These are phyloP conservation scores for Erigeron canadensis DNA, from an alignment of 129 eudicot genomes.

Conservation along the genomic window DNA sequence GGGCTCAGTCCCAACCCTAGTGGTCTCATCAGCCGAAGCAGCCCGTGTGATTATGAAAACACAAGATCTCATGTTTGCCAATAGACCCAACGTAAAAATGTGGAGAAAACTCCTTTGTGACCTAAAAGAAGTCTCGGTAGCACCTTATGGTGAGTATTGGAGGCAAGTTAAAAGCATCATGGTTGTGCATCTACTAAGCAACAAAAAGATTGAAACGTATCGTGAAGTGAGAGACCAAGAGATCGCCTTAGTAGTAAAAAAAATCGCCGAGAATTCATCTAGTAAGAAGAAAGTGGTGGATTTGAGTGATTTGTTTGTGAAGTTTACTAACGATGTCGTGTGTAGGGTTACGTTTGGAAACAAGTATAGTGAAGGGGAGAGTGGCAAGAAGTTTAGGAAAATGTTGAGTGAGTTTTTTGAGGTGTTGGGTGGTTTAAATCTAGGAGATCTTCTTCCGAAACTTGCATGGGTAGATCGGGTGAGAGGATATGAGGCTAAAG, in stretches of 20 bases:
- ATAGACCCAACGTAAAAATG: constrained; percentile 40
- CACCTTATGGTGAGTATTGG: constrained; percentile 82
- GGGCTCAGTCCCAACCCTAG: constrained; percentile 50
- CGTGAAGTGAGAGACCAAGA: constrained; percentile 50
- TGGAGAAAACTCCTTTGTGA: constrained; percentile 41
- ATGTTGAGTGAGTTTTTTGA: constrained; percentile 43
- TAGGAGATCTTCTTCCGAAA: constrained; percentile 46
- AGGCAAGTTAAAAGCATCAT: constrained; percentile 58
- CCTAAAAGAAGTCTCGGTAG: constrained; percentile 41
- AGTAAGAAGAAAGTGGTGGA: constrained; percentile 25
- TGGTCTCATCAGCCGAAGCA: constrained; percentile 58
- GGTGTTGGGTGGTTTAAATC: constrained; percentile 43
- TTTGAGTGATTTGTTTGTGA: constrained; percentile 47
- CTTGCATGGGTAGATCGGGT: constrained; percentile 43
- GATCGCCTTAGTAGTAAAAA: constrained; percentile 33
- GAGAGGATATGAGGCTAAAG: constrained; percentile 36
- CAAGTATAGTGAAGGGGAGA: constrained; percentile 49
- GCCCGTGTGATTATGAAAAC: constrained; percentile 73
- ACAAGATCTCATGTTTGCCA: constrained; percentile 54
- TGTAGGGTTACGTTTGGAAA: constrained; percentile 69
- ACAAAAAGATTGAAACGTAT: constrained; percentile 50
- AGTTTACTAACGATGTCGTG: constrained; percentile 49
- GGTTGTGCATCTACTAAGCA: constrained; percentile 56
- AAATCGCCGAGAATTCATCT: constrained; percentile 32
- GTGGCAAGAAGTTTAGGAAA: constrained; percentile 42